Evolutionary conservation across 345 rosid species (phyloP), one percentile per base, ranked within the genome.

Genomic region (Dovyalis caffra): DNA sequence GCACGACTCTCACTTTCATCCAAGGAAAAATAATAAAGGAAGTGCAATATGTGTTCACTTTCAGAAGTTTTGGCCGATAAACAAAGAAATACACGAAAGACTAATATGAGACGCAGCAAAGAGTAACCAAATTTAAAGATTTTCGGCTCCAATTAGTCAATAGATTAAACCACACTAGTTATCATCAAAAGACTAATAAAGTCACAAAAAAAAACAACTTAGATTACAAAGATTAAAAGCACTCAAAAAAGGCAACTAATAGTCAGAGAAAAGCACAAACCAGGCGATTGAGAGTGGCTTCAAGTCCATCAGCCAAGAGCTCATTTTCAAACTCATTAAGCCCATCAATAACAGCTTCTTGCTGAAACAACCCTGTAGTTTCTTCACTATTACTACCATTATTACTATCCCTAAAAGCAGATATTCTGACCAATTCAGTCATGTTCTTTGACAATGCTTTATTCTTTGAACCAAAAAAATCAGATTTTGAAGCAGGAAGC

Each of bases 251-350:
- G 23, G 35, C 12, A 33, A 6, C 34, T 8, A 33, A 64, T 1
- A 8, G 23, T 6, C 8, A 64, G 5, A 3, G 37, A 20, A 34
- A 11, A 65, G 21, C 21, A 65, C 68, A 8, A 65, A 65, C 68
- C 68, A 65, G 68, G 45, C 68, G 23, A 11, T 65, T 65, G 43
- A 65, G 68, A 35, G 43, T 35, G 68, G 68, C 47, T 65, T 65
- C 68, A 37, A 65, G 23, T 20, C 45, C 68, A 32, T 9, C 45
- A 33, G n/a, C 43, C 68, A 8, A 7, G 47, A 65, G 14, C 37
- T 6, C 57, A 51, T 23, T 20, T 51, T 51, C 23, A 51, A 51
- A 20, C 25, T 51, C 45, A 10, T 21, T 0, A 21, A 15, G 23
- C 68, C 68, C 47, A 35, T 21, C 47, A 21, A 20, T 23, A 15